Conservation (phyloP, 805 yeast species). For the Kuraishia capsulata region DNA sequence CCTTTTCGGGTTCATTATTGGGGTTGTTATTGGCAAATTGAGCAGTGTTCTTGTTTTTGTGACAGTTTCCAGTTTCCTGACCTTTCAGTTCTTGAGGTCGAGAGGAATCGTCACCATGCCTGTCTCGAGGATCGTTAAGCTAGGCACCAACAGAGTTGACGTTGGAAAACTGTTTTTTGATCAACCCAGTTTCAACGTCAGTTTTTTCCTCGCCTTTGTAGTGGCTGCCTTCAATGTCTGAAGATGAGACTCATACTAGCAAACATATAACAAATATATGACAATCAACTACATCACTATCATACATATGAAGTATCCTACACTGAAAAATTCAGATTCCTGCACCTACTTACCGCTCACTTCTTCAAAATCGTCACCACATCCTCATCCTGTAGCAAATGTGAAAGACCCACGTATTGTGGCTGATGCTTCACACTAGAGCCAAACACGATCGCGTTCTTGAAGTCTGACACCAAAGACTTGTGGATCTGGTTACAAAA, state of each 20-base stretch:
- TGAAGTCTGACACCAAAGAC: constrained; percentile 86
- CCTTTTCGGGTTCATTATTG: constrained; percentile 48
- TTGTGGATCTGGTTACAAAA: constrained; percentile 96
- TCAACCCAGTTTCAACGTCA: constrained; percentile 52
- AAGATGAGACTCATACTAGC: not conserved
- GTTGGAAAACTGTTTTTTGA: constrained; percentile 42
- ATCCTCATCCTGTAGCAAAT: constrained; percentile 87
- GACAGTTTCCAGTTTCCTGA: constrained; percentile 33
- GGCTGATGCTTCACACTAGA: constrained; percentile 96
- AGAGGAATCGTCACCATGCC: constrained; percentile 41
- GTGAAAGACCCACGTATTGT: constrained; percentile 85
- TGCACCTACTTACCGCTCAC: too few species aligned
- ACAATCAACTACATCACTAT: not conserved
- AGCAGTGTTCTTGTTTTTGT: constrained; percentile 42
- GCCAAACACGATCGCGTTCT: constrained; percentile 89
- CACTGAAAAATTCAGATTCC: not conserved
- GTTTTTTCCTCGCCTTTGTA: constrained; percentile 44
- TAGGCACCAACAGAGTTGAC: constrained; percentile 33
- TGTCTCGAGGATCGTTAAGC: constrained; percentile 23
- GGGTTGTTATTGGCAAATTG: constrained; percentile 53
- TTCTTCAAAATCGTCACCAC: constrained; percentile 91
- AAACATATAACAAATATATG: not conserved
- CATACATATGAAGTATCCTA: not conserved
- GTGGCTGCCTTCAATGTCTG: constrained; percentile 47
- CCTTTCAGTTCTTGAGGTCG: constrained; percentile 45